Evolutionary conservation across 345 rosid genomes (phyloP).

Genomic region (Combretum micranthum): DNA sequence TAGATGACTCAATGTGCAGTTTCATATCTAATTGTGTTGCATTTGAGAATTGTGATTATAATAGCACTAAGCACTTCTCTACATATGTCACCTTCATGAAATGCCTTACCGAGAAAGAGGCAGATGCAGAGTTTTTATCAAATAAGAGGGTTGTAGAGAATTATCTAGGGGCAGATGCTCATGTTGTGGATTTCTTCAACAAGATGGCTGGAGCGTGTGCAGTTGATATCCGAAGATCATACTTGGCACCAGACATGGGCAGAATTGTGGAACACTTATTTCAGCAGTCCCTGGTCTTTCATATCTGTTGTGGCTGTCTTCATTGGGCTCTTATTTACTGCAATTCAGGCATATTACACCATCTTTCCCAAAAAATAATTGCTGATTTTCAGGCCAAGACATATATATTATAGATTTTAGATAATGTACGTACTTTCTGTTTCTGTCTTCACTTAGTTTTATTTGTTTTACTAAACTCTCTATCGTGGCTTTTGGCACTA

Average conservation of each 20-base stretch:
- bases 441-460: no score
- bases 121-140: constrained; percentile 30
- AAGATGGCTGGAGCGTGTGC: constrained; percentile 32
- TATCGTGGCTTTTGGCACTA: no score
- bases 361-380: no score
- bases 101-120: constrained; percentile 26
- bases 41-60: constrained; percentile 31
- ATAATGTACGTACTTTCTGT: no score
- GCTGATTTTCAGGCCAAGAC: no score
- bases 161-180: constrained; percentile 36
- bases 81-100: constrained; percentile 37
- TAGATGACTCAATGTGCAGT: constrained; percentile 26
- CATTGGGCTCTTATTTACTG: not conserved
- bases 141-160: constrained; percentile 35
- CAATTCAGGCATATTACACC: not conserved
- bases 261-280: not conserved
- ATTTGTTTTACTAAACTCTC: no score
- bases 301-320: not conserved
- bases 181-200: constrained; percentile 29
- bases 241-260: constrained; percentile 1
- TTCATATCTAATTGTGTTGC: constrained; percentile 36
- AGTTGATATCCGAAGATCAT: constrained; percentile 23
- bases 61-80: constrained; percentile 32
- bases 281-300: constrained; percentile 2
- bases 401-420: no score